phyloP scores from a whole-genome alignment of 164 flowering plant genomes.

The Brasenia schreberi region DNA sequence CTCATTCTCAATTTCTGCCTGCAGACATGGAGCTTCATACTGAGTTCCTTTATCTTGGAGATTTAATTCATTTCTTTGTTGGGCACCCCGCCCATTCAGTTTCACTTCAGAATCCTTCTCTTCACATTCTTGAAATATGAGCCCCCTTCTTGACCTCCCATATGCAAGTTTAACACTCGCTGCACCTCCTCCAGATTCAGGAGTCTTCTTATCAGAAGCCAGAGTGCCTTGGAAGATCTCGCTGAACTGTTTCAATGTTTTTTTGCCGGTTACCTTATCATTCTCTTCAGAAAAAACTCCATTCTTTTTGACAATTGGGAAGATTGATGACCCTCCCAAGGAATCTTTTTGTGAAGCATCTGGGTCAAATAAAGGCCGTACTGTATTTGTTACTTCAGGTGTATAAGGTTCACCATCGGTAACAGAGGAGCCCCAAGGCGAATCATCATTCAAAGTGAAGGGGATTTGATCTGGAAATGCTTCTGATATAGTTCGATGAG shows the following conservation, averaged over 20 bases:
- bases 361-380: constrained; percentile 22
- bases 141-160: constrained; percentile 16
- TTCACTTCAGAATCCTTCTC: constrained; percentile 7
- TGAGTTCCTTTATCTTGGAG: constrained; percentile 10
- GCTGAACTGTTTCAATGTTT: constrained; percentile 47
- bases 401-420: constrained; percentile 38
- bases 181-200: constrained; percentile 15
- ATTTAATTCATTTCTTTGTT: constrained; percentile 7
- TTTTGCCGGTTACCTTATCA: constrained; percentile 18
- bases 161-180: constrained; percentile 13
- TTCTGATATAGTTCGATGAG: constrained; percentile 71
- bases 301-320: constrained; percentile 25
- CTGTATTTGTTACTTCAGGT: constrained; percentile 33
- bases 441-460: constrained; percentile 32
- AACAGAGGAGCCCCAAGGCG: constrained; percentile 28
- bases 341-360: constrained; percentile 45
- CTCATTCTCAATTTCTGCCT: neutral
- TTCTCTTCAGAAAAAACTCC: constrained; percentile 36
- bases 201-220: neutral
- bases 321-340: constrained; percentile 22
- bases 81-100: constrained; percentile 1
- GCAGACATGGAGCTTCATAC: neutral
- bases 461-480: constrained; percentile 36
- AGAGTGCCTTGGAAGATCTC: constrained; percentile 21
- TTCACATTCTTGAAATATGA: constrained; percentile 10